Evolutionary conservation across 2,329 filamentous ascomycete species (phyloP).

Genomic region (Zarea fungicola): DNA sequence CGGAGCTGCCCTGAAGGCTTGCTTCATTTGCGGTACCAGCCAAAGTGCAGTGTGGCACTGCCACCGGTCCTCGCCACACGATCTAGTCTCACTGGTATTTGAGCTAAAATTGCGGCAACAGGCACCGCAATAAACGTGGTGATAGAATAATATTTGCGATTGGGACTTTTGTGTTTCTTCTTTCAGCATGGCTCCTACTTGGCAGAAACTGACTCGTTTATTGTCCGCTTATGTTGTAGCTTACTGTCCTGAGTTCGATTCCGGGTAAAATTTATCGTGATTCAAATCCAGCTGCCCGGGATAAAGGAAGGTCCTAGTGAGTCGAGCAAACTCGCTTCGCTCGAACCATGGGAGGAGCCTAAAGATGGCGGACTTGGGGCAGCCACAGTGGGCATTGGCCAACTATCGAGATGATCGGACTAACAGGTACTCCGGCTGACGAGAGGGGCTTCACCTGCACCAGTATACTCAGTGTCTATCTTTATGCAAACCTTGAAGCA

Average conservation of each 20-base stretch:
- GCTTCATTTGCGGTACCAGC: not conserved
- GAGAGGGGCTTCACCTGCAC: not conserved
- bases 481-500: not conserved
- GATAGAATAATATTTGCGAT: not conserved
- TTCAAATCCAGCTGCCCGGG: too few species aligned
- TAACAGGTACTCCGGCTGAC: not conserved
- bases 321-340: too few species aligned
- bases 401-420: slow-evolving; percentile 1
- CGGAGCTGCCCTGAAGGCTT: too few species aligned
- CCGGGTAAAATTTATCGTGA: too few species aligned
- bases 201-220: not conserved
- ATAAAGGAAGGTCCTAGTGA: too few species aligned
- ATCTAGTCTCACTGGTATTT: not conserved
- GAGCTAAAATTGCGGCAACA: not conserved
- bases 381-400: slow-evolving; percentile 5
- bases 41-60: not conserved
- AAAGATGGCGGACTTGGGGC: slow-evolving; percentile 4
- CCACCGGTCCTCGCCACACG: not conserved
- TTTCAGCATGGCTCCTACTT: not conserved
- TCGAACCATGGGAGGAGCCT: too few species aligned
- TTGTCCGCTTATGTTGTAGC: too few species aligned
- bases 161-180: not conserved
- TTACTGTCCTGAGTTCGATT: too few species aligned
- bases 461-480: not conserved
- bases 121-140: not conserved